These are phyloP conservation scores for Polyporus tsugae DNA, from an alignment of 1,284 basidiomycete genomes.

Conservation along the genomic window DNA sequence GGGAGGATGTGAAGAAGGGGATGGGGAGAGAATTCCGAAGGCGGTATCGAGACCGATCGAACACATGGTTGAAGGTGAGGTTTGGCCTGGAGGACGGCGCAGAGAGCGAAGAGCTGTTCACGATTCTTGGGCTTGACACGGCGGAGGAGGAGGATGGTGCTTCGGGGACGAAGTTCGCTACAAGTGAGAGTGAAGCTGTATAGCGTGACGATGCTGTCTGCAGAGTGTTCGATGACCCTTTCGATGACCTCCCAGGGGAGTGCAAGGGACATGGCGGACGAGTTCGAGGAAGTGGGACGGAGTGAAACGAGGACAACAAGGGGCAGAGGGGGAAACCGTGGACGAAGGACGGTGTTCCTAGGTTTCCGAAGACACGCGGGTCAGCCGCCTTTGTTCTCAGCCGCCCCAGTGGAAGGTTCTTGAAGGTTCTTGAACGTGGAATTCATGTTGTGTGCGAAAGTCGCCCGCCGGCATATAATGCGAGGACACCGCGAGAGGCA, in stretches of 20 bases:
- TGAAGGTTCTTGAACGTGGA: too few relatives aligned
- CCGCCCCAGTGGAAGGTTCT: too few relatives aligned
- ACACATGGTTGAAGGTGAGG: neutral
- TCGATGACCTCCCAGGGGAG: conserved; percentile 10
- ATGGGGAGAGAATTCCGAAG: neutral
- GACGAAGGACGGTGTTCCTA: too few relatives aligned
- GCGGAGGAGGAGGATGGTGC: neutral
- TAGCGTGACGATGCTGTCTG: neutral
- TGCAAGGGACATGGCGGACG: neutral
- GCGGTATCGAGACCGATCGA: neutral
- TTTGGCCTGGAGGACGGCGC: neutral
- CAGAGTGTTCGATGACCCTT: conserved; percentile 4
- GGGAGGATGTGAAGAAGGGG: neutral
- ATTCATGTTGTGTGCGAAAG: too few relatives aligned
- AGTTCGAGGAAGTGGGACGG: conserved; percentile 62
- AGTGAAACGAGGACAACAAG: neutral
- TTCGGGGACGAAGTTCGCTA: neutral
- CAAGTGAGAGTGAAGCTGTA: conserved; percentile 1
- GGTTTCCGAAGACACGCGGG: too few relatives aligned
- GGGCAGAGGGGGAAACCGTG: too few relatives aligned
- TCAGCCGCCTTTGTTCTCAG: too few relatives aligned
- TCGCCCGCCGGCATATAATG: too few relatives aligned
- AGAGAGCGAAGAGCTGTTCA: neutral
- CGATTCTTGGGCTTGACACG: neutral
- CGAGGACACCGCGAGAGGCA: too few relatives aligned